A percentile compares a stretch with the other conserved stretches of the same genome.
Conservation (phyloP, 1,139 yeast genomes). For the Pichia sp. region DNA sequence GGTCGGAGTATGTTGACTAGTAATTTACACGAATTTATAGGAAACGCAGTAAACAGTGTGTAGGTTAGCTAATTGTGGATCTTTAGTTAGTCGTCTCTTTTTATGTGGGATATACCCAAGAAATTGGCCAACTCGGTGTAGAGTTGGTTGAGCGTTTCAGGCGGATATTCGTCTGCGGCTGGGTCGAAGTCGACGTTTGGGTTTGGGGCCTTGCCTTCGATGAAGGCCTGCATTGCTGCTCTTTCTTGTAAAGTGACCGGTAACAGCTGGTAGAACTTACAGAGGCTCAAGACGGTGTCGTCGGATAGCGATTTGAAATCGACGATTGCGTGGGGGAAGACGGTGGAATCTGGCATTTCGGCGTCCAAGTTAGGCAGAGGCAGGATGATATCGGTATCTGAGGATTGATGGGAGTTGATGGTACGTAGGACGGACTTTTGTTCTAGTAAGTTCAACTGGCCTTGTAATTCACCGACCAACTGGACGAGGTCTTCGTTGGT, state of each 20-base stretch:
- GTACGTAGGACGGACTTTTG: conserved; percentile 58
- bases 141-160: conserved; percentile 43
- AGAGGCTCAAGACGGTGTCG: conserved; percentile 43
- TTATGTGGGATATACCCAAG: conserved; percentile 55
- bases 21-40: conserved; percentile 64
- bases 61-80: background rate
- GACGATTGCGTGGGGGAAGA: conserved; percentile 55
- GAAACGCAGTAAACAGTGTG: conserved; percentile 36
- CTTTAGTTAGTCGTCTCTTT: conserved; percentile 21
- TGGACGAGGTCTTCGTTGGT: conserved; percentile 80
- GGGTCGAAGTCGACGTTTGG: conserved; percentile 34
- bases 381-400: conserved; percentile 38
- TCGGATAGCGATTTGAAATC: conserved; percentile 46
- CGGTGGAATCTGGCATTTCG: conserved; percentile 43
- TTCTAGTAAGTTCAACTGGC: conserved; percentile 69
- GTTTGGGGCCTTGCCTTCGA: conserved; percentile 39
- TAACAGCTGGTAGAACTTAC: conserved; percentile 64
- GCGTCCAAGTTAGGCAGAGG: conserved; percentile 70
- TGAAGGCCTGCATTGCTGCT: conserved; percentile 39
- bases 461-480: conserved; percentile 81
- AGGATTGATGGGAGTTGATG: conserved; percentile 35
- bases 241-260: conserved; percentile 46
- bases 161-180: conserved; percentile 33
- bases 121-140: conserved; percentile 56
- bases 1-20: conserved; percentile 85